Base-by-base conservation (phyloP, 2,329 filamentous ascomycete species). In the Leptographium procerum region DNA sequence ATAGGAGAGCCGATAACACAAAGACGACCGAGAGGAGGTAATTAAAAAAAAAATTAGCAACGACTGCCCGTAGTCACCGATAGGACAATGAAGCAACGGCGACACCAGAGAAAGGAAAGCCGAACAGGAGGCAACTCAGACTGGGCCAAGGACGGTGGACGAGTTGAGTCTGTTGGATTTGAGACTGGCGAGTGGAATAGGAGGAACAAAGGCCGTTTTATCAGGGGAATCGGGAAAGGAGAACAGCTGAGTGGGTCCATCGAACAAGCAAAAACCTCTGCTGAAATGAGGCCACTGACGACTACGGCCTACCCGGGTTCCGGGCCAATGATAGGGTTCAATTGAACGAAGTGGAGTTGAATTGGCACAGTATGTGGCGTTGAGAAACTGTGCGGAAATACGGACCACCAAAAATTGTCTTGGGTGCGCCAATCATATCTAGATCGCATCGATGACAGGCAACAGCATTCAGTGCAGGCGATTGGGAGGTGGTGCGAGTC, bases 211-310 rank as follows among this genome's bases (percentile, higher is more conserved):
- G 45, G 19, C 1, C 24, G 33, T 52, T 57, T 57, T 57, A 57
- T 57, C 31, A 31, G 47, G 28, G 40, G 26, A 19, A 43, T 8
- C 34, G 16, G 40, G 43, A 48, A 22, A 58, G 52, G 43, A 43
- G 55, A 51, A 51, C 28, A 22, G 31, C 22, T 31, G 19, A 40
- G 55, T 56, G 55, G 55, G 31, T 8, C 55, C 26, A 13, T 47
- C 4, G 7, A 4, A 7, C 28, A 29, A 26, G 29, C 22, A 60
- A 52, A 56, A 47, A 43, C 55, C 57, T 58, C 60, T 61, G 56
- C 40, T 54, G 28, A 50, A 56, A 62, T 65, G 64, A 64, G 64
- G 62, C 64, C 64, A 65, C 58, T n/a, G 59, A 61, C 55, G 13
- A 43, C 54, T 40, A 50, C 2, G 28, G n/a, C 26, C 52, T 40